Evolutionary conservation across 2,329 filamentous ascomycete genomes (phyloP).

Genomic region (Cordyceps pruinosa): DNA sequence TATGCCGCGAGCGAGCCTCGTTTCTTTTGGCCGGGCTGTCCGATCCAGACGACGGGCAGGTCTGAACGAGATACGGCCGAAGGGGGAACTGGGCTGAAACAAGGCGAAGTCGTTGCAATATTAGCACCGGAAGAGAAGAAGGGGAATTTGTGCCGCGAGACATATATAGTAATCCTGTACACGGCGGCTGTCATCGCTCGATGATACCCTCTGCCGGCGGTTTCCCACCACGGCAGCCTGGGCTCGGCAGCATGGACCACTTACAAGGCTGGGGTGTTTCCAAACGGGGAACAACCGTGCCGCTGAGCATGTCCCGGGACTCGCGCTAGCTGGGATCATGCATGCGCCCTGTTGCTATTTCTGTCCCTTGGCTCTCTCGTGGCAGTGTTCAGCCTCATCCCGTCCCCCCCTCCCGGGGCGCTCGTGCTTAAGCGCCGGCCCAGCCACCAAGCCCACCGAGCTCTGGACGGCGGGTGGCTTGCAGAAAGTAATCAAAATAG

Average conservation of each 20-base stretch:
- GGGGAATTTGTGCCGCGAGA: not conserved
- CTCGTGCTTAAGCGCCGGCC: constrained; percentile 4
- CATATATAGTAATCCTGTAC: no score
- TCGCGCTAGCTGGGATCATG: constrained; percentile 6
- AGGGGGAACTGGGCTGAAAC: no score
- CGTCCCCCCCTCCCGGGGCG: not conserved
- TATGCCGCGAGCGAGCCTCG: not conserved
- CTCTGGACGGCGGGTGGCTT: not conserved
- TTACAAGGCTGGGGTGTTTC: not conserved
- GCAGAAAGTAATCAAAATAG: not conserved
- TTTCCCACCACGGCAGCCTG: not conserved
- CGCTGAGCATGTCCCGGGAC: not conserved
- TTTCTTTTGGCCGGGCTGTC: not conserved
- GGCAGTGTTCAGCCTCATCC: constrained; percentile 9
- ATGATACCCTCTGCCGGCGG: not conserved
- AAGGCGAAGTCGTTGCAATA: no score
- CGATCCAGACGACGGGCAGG: not conserved
- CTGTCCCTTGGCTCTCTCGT: not conserved
- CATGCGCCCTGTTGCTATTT: constrained; percentile 7
- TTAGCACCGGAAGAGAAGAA: no score
- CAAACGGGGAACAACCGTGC: not conserved
- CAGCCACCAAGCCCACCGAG: not conserved
- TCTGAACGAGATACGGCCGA: not conserved
- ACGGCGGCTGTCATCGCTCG: not conserved
- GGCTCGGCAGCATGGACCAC: not conserved